Evolutionary conservation across 2,329 filamentous ascomycete genomes (phyloP).

Genomic region (Ophiostoma australiae): DNA sequence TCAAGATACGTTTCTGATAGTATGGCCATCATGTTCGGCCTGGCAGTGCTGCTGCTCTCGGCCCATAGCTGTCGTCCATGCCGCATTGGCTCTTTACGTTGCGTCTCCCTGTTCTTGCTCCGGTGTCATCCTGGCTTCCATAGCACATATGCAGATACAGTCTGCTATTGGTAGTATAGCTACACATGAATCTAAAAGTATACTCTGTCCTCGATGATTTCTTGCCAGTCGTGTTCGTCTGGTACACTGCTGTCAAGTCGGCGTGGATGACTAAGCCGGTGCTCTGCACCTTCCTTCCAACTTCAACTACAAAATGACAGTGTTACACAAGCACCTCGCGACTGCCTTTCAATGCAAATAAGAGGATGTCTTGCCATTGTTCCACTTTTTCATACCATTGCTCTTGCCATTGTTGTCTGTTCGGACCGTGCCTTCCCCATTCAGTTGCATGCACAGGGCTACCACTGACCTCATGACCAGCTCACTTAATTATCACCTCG

Average conservation of each 20-base stretch:
- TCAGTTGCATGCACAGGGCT: not conserved
- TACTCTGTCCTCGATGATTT: not conserved
- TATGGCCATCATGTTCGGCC: not conserved
- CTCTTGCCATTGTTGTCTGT: constrained; percentile 13
- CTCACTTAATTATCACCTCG: constrained; percentile 15
- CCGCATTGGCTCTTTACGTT: not conserved
- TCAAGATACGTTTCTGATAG: too few relatives aligned
- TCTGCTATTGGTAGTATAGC: constrained; percentile 7
- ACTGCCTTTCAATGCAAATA: not conserved
- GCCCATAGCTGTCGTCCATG: not conserved
- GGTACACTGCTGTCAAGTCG: not conserved
- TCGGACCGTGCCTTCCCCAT: constrained; percentile 1
- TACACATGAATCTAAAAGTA: constrained; percentile 19
- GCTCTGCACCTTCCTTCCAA: not conserved
- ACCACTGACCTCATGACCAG: not conserved
- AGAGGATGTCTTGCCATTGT: constrained; percentile 16
- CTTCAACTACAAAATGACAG: not conserved
- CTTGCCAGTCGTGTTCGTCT: not conserved
- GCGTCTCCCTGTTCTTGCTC: not conserved
- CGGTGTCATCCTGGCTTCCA: not conserved
- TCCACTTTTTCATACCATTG: constrained; percentile 19
- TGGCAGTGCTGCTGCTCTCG: not conserved
- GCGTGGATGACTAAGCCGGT: not conserved
- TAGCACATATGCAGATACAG: not conserved
- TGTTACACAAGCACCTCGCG: not conserved